phyloP scores from a whole-genome alignment of 306 rosid genomes.

The Pyrus pyrifolia region DNA sequence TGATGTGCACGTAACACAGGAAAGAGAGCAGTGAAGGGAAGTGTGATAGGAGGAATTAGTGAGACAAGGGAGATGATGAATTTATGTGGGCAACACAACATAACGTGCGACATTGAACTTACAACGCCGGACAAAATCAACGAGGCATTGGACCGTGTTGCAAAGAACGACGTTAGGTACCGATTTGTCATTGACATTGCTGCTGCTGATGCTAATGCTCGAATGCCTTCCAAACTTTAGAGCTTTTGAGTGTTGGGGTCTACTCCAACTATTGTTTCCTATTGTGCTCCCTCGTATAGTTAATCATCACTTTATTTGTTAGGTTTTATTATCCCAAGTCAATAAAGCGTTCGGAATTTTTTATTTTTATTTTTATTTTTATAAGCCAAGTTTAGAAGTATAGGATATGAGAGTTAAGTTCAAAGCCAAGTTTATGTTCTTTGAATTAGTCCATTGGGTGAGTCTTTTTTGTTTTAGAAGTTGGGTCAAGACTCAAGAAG shows the following conservation, averaged over 20 bases:
- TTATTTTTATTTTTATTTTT: too few species aligned
- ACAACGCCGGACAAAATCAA: slow-evolving; percentile 35
- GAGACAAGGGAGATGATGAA: slow-evolving; percentile 72
- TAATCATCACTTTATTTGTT: too few species aligned
- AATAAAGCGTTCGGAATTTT: too few species aligned
- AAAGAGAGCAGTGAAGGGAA: slow-evolving; percentile 61
- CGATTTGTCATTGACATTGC: slow-evolving; percentile 69
- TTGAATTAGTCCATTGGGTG: neutral
- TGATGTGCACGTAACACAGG: slow-evolving; percentile 16
- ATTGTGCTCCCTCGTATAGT: too few species aligned
- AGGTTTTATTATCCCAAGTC: too few species aligned
- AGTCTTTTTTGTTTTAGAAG: neutral
- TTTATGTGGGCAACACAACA: slow-evolving; percentile 50
- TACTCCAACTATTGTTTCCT: too few species aligned
- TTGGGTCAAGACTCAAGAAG: neutral
- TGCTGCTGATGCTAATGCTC: neutral
- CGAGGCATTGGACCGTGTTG: slow-evolving; percentile 45
- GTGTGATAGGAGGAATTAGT: slow-evolving; percentile 63
- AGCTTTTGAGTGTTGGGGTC: neutral
- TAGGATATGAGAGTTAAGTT: neutral
- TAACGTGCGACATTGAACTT: slow-evolving; percentile 57
- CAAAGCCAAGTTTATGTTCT: neutral
- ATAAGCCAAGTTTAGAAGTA: too few species aligned
- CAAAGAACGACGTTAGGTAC: slow-evolving; percentile 50
- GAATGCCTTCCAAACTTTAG: neutral